phyloP scores from a whole-genome alignment of 2,329 filamentous ascomycete genomes.

The Davidsoniella virescens region DNA sequence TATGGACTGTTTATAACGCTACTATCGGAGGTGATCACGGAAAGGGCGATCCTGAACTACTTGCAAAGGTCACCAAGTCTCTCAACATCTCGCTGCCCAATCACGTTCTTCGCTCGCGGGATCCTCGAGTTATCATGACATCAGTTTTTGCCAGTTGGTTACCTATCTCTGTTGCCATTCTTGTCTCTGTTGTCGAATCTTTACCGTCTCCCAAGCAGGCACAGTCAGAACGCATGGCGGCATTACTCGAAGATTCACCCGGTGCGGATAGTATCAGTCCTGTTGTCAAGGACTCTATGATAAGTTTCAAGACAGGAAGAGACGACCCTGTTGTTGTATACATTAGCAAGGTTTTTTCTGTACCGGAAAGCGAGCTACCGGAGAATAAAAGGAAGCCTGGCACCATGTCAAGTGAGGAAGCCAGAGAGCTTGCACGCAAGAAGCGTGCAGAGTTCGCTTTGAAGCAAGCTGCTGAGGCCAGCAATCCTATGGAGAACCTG shows the following conservation, averaged over 20 bases:
- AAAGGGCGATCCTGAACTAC: conserved; percentile 63
- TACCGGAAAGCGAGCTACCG: conserved; percentile 81
- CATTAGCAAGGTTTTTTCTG: conserved; percentile 94
- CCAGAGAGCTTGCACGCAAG: conserved; percentile 67
- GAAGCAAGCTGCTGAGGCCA: conserved; percentile 45
- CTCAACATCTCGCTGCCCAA: conserved; percentile 67
- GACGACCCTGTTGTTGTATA: conserved; percentile 78
- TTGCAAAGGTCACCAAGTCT: conserved; percentile 93
- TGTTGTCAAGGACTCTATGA: conserved; percentile 62
- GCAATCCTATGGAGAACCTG: conserved; percentile 22
- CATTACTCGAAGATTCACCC: conserved; percentile 63
- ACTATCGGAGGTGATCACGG: conserved; percentile 69
- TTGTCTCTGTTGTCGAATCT: conserved; percentile 88
- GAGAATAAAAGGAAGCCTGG: conserved; percentile 62
- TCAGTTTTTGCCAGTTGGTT: conserved; percentile 82
- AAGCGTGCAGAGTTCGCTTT: conserved; percentile 80
- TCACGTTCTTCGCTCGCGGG: conserved; percentile 70
- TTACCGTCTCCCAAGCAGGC: conserved; percentile 70
- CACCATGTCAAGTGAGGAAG: conserved; percentile 74
- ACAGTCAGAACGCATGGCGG: conserved; percentile 65
- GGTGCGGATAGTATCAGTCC: conserved; percentile 55
- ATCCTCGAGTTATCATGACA: conserved; percentile 68
- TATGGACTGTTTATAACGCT: conserved; percentile 91
- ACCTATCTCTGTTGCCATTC: conserved; percentile 75
- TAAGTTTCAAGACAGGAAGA: conserved; percentile 54